phyloP scores from a whole-genome alignment of 108 stramenopile species.

The Pseudonitzschia multistriata region DNA sequence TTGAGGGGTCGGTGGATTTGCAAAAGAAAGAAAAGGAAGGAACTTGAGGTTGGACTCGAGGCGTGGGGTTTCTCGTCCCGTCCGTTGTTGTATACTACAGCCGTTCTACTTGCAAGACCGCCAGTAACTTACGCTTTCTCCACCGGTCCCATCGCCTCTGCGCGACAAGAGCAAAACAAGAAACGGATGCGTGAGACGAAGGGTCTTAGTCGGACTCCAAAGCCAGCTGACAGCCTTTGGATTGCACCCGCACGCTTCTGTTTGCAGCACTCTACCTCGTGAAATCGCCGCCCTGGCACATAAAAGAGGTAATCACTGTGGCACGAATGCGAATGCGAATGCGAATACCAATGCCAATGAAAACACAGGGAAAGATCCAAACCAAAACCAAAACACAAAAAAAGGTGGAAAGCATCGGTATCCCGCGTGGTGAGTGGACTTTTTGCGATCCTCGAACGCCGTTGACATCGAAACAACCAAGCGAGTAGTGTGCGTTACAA shows the following conservation, averaged over 20 bases:
- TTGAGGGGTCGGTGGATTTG: no score
- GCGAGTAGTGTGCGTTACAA: neutral
- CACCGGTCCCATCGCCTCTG: slow-evolving; percentile 45
- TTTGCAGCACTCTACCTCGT: slow-evolving; percentile 34
- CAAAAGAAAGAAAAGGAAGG: neutral
- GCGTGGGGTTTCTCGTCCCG: neutral
- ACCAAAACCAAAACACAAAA: neutral
- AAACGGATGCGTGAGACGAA: neutral
- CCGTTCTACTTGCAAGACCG: neutral
- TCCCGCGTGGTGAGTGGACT: neutral
- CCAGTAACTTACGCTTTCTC: slow-evolving; percentile 38
- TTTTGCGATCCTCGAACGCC: slow-evolving; percentile 42
- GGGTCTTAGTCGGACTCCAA: neutral
- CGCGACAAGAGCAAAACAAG: neutral
- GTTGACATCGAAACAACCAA: neutral
- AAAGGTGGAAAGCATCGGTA: neutral
- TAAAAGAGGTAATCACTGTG: slow-evolving; percentile 62
- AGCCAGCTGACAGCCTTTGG: no score
- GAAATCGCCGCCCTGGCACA: slow-evolving; percentile 95
- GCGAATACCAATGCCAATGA: neutral
- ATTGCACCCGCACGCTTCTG: no score
- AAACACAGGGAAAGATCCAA: neutral
- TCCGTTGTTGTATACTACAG: neutral
- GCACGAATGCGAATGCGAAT: neutral
- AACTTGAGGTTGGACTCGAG: neutral